Evolutionary conservation across 495 filamentous ascomycete genomes (phyloP), one percentile per base, ranked within the genome.

Genomic region (Penicillium simplicissimum): DNA sequence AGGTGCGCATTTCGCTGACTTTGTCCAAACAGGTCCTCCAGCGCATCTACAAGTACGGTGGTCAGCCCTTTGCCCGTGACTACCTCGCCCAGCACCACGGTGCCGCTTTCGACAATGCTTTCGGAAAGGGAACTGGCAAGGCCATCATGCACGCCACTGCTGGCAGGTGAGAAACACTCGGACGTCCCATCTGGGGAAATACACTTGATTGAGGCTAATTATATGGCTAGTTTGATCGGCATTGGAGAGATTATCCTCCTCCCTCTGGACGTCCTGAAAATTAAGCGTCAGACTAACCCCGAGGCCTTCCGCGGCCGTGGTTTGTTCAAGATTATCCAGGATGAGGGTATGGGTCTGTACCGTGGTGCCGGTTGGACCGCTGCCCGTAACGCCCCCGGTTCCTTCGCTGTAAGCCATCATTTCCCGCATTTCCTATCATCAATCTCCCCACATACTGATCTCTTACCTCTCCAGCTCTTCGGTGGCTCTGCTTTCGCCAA

Each of bases 251-350:
- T 99, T 64, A 83, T 99, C 61, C 82, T 99, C 4, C 84, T 99
- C 23, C 95, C 95, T 43, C 85, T 99, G 35, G 95, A 99, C 67
- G 95, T 99, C 13, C 82, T 99, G 25, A 99, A 99, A 84, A 99
- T 99, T 82, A 98, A 98, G 84, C 89, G 95, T 66, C 95, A 99
- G 79, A 99, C 95, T 38, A 99, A 99, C 84, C 95, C 95, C 35
- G 95, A 97, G 69, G 93, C 95, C 45, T 99, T 99, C 86, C 84
- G 93, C 59, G 93, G 94, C 65, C 89, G 95, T 69, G 96, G 96
- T 53, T 81, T 98, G 19, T 83, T 97, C 71, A 87, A 84, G 74
- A 97, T 99, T 56, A 81, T 99, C 60, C 79, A 83, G 54, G 95
- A 99, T 76, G 95, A 99, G 74, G 96, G 95, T 35, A 94, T 98